These are phyloP conservation scores for Dendrobium huoshanense DNA, from an alignment of 106 monocot species.

Conservation along the genomic window DNA sequence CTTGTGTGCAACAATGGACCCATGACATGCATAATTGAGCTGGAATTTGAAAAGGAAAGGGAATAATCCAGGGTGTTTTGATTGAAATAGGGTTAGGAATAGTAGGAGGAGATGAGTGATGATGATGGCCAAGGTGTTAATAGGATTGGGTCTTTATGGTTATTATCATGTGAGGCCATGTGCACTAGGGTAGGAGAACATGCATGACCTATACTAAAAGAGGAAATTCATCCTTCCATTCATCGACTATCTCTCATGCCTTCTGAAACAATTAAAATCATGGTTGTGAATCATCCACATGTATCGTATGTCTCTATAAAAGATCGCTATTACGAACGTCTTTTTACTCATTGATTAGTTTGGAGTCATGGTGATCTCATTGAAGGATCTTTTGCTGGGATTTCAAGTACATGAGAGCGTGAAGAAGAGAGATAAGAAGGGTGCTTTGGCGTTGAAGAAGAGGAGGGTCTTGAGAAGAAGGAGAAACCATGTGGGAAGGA, in stretches of 20 bases:
- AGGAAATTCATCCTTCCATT: not conserved
- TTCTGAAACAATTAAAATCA: not conserved
- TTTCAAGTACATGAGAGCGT: too few relatives aligned
- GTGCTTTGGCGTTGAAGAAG: not conserved
- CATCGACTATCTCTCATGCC: not conserved
- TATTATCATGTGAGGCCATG: constrained; percentile 17
- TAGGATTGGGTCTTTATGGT: not conserved
- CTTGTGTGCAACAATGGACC: not conserved
- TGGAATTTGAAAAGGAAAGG: not conserved
- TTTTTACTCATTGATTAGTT: not conserved
- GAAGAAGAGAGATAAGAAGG: not conserved
- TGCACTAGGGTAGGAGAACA: constrained; percentile 6
- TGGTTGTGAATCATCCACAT: constrained; percentile 4
- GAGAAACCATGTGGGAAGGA: not conserved
- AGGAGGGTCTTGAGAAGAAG: not conserved
- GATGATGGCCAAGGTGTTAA: not conserved
- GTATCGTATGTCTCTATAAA: not conserved
- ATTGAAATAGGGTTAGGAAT: constrained; percentile 6
- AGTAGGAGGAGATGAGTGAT: too few relatives aligned
- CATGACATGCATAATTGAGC: constrained; percentile 1
- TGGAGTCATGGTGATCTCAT: not conserved
- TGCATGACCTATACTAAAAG: constrained; percentile 10
- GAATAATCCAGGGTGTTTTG: constrained; percentile 20
- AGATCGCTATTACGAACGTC: not conserved
- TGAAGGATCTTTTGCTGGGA: not conserved